phyloP scores from a whole-genome alignment of 768 basidiomycete genomes.

The Calvatia gigantea region DNA sequence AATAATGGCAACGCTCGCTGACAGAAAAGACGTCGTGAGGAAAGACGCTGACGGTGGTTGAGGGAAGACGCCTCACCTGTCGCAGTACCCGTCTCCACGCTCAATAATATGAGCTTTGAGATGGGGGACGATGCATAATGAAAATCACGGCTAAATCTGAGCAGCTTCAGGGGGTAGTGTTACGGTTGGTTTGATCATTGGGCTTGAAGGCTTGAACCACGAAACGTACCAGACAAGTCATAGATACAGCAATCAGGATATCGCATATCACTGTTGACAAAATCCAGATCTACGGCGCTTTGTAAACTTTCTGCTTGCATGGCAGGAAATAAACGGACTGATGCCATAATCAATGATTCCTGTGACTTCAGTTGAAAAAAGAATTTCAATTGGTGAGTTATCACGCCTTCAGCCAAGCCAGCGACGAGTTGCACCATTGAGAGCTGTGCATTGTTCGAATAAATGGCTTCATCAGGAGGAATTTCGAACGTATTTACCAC shows the following conservation, averaged over 20 bases:
- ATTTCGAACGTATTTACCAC: not conserved
- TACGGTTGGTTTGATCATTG: no score
- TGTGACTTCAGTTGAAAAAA: not conserved
- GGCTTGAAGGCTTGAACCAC: not conserved
- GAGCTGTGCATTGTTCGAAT: not conserved
- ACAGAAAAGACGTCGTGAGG: not conserved
- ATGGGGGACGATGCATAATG: not conserved
- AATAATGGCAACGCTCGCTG: not conserved
- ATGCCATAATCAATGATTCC: not conserved
- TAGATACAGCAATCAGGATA: not conserved
- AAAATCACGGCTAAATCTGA: not conserved
- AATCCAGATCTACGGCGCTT: not conserved
- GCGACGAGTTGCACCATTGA: not conserved
- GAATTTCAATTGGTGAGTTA: not conserved
- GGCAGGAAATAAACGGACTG: not conserved
- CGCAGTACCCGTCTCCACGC: not conserved
- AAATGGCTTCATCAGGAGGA: not conserved
- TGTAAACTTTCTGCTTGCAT: not conserved
- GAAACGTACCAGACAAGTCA: constrained; percentile 4
- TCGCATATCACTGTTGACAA: constrained; percentile 1
- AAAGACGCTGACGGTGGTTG: not conserved
- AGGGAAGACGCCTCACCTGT: not conserved
- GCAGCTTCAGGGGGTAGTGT: not conserved
- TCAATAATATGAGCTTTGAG: not conserved
- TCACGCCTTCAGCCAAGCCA: not conserved